Evolutionary conservation across 2,329 filamentous ascomycete genomes (phyloP).

Genomic region (Phoma sp.): DNA sequence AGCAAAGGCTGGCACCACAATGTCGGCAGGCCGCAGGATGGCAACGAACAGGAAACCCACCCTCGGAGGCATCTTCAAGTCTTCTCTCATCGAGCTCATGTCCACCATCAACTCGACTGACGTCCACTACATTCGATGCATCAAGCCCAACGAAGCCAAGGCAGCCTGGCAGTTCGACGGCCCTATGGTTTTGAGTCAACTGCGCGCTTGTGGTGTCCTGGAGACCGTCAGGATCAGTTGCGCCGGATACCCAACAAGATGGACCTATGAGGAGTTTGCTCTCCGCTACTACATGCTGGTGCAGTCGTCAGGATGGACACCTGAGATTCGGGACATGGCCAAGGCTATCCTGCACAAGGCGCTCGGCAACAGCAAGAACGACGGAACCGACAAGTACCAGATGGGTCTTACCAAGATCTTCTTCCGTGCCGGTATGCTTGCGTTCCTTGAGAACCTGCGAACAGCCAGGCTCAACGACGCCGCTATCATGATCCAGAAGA

Average conservation of each 20-base stretch:
- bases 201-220: slow-evolving; percentile 97
- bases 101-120: slow-evolving; percentile 96
- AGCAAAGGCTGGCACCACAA: slow-evolving; percentile 71
- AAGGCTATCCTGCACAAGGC: slow-evolving; percentile 90
- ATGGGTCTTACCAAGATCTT: slow-evolving; percentile 98
- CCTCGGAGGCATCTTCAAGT: slow-evolving; percentile 97
- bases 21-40: slow-evolving; percentile 78
- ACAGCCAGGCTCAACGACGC: slow-evolving; percentile 90
- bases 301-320: slow-evolving; percentile 86
- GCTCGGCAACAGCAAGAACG: slow-evolving; percentile 68
- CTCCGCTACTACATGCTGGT: slow-evolving; percentile 98
- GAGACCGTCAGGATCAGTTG: slow-evolving; percentile 98
- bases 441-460: slow-evolving; percentile 92
- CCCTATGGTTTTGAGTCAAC: slow-evolving; percentile 96
- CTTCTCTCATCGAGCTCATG: slow-evolving; percentile 97
- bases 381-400: slow-evolving; percentile 90
- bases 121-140: slow-evolving; percentile 98
- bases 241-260: slow-evolving; percentile 94
- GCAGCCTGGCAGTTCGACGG: slow-evolving; percentile 98
- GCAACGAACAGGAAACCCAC: slow-evolving; percentile 96
- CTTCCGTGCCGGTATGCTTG: slow-evolving; percentile 98
- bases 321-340: slow-evolving; percentile 92
- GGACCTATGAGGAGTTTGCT: slow-evolving; percentile 99
- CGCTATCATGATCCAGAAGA: slow-evolving; percentile 98
- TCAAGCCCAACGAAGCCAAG: slow-evolving; percentile 98